Conservation (phyloP, 78 protist species). For the Dictyostelium firmibasis region DNA sequence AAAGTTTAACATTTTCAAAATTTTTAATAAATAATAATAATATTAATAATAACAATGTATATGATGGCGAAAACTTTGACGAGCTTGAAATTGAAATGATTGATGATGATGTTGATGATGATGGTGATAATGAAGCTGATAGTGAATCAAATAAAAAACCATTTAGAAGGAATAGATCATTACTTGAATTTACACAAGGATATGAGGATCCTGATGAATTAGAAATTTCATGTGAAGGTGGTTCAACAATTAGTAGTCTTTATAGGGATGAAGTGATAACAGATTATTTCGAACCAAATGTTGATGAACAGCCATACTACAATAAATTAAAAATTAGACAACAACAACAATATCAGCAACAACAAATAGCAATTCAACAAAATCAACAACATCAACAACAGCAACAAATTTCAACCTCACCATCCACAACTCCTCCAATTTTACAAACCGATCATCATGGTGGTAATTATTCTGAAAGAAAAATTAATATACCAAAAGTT, state of each 20-base stretch:
- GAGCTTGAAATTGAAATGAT: background rate
- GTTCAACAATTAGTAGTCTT: too few species aligned
- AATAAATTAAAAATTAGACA: background rate
- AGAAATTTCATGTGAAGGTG: conserved; percentile 29
- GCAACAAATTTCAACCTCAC: background rate
- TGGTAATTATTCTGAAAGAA: background rate
- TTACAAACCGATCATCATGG: background rate
- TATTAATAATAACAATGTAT: too few species aligned
- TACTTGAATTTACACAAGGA: conserved; percentile 55
- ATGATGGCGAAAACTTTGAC: background rate
- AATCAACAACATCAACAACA: background rate
- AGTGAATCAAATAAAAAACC: background rate
- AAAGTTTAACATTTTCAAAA: background rate
- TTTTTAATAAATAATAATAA: background rate
- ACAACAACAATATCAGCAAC: background rate
- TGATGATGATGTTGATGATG: background rate
- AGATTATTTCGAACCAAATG: background rate
- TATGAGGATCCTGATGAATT: conserved; percentile 20
- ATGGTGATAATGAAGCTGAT: background rate
- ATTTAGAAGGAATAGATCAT: conserved; percentile 13
- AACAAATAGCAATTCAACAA: background rate
- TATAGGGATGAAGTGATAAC: background rate
- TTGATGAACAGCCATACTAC: background rate
- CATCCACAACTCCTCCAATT: background rate
- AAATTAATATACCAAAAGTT: conserved; percentile 12